These are phyloP conservation scores for Lactarius vividus DNA, from an alignment of 768 basidiomycete species.

Conservation along the genomic window DNA sequence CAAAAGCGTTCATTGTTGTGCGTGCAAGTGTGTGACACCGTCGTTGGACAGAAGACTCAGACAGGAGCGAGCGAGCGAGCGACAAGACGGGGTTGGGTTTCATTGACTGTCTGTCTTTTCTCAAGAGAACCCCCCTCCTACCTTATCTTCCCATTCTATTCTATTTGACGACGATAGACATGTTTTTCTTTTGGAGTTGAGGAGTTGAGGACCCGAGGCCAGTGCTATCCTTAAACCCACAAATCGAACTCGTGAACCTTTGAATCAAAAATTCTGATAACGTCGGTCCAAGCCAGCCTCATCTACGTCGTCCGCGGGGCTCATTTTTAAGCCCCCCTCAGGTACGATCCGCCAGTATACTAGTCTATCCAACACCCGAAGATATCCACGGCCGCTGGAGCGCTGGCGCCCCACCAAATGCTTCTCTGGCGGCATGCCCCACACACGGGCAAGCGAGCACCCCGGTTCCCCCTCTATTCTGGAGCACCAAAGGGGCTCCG, in stretches of 20 bases:
- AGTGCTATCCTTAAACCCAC: neutral
- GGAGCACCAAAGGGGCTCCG: neutral
- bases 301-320: neutral
- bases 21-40: neutral
- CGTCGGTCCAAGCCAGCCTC: too few relatives aligned
- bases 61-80: neutral
- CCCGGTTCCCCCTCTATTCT: neutral
- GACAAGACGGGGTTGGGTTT: neutral
- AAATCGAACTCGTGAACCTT: too few relatives aligned
- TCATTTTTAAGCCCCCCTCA: too few relatives aligned
- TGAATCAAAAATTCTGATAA: too few relatives aligned
- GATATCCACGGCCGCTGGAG: neutral
- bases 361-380: neutral
- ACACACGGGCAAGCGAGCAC: neutral
- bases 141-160: neutral
- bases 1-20: neutral
- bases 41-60: neutral
- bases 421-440: neutral
- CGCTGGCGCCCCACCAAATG: neutral
- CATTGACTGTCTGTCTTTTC: neutral
- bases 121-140: neutral
- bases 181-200: neutral
- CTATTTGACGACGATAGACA: neutral
- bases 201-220: neutral
- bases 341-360: too few relatives aligned